These are phyloP conservation scores for Globomyces pollinis-pini DNA, from an alignment of 192 early-diverging fungal genomes.

Conservation along the genomic window DNA sequence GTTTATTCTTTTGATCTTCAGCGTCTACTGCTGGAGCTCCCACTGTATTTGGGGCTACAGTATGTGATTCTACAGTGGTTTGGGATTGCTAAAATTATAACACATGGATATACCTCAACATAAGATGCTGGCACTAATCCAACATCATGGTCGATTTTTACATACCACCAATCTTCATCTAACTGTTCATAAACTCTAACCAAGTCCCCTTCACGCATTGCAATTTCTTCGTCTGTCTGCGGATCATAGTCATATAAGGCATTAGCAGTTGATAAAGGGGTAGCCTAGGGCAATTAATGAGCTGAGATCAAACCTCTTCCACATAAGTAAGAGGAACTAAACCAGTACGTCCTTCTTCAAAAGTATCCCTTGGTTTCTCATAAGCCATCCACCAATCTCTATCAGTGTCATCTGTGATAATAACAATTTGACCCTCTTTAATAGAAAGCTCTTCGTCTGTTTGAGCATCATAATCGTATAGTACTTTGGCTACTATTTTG, in stretches of 20 bases:
- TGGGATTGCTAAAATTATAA: background rate
- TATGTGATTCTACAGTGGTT: no score
- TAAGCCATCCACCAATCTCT: constrained; percentile 43
- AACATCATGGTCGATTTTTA: constrained; percentile 55
- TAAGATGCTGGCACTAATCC: constrained; percentile 89
- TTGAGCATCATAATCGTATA: constrained; percentile 78
- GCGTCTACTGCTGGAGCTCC: constrained; percentile 18
- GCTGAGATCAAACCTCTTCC: constrained; percentile 38
- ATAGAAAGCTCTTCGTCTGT: constrained; percentile 80
- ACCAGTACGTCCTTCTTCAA: constrained; percentile 31
- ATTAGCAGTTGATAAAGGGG: constrained; percentile 18
- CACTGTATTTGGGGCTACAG: background rate
- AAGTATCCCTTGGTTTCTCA: constrained; percentile 26
- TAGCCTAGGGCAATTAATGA: constrained; percentile 18
- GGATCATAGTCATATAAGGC: constrained; percentile 45
- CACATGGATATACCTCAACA: constrained; percentile 52
- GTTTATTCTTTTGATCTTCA: constrained; percentile 27
- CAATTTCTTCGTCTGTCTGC: constrained; percentile 40
- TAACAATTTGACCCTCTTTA: constrained; percentile 60
- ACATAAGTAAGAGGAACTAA: constrained; percentile 44
- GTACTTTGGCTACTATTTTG: constrained; percentile 43
- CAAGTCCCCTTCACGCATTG: constrained; percentile 34
- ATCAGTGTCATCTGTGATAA: constrained; percentile 42
- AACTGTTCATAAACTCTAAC: constrained; percentile 67
- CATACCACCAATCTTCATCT: constrained; percentile 93